Evolutionary conservation across 805 yeast genomes (phyloP), one percentile per base, ranked within the genome.

Genomic region (Cephaloascus albidus): DNA sequence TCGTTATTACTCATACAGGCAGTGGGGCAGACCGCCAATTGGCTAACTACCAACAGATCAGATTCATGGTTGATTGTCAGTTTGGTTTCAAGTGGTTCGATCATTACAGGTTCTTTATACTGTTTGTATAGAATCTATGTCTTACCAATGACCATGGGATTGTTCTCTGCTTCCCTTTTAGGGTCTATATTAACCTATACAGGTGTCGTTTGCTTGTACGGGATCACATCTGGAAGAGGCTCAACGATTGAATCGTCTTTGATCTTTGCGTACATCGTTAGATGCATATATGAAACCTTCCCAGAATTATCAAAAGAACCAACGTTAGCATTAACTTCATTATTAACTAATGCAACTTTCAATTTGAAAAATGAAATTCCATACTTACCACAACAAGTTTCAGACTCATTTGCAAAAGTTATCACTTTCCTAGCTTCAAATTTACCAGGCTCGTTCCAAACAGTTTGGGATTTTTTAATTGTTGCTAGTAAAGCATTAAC

Each of bases 1-100:
- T 79, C 96, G 1, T 72, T 93, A 19, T 67, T 93, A 41, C 80
- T 87, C n/a, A 87, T 93, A 44, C 98, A 93, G 62, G 85, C 95
- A 12, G 72, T 85, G 33, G 96, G 97, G 6, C 88, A 88, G 50
- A 78, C 85, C 6, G 71, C 85, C 39, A 72, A 74, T 44, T 81
- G 89, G 82, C 63, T 86, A 35, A 75, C 80, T 18, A 56, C 57
- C 40, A 51, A 70, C 41, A 76, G 74, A 46, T 77, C 87, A 4
- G 96, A 88, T 51, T 63, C 77, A 27, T 85, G 95, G 89, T 74
- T 85, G 37, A 79, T 90, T 31, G 73, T 81, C 1, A 78, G 83
- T 41, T 70, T 93, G 35, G 60, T 86, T 35, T 65, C 78, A 1
- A 76, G 89, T 38, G 89, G 95, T 4, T 74, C 82, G 32, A 73